Conservation (phyloP, 306 rosid genomes). For the Benincasa hispida region DNA sequence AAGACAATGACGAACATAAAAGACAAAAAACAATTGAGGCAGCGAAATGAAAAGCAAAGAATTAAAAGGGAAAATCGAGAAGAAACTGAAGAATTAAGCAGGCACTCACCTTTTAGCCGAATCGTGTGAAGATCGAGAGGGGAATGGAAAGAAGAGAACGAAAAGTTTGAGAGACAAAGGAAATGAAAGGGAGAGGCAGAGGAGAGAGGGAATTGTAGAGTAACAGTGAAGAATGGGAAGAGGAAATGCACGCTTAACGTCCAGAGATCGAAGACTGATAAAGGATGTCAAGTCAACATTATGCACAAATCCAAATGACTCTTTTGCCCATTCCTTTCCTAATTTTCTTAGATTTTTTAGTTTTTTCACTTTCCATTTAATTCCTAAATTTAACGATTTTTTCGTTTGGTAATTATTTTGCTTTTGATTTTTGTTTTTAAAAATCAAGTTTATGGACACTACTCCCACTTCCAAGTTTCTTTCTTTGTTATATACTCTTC, state of each 20-base stretch:
- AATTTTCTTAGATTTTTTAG: not conserved
- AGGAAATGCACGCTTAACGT: not conserved
- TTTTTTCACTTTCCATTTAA: no score
- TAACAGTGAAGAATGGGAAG: conserved; percentile 5
- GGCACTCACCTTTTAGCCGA: not conserved
- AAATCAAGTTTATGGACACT: no score
- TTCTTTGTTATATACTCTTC: no score
- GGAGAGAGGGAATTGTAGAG: not conserved
- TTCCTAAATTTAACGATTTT: no score
- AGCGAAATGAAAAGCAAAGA: not conserved
- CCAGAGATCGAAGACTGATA: conserved; percentile 1
- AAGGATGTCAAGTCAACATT: conserved; percentile 9
- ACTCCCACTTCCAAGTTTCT: no score
- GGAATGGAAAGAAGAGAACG: no score
- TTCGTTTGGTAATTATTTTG: no score
- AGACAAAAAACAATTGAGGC: not conserved
- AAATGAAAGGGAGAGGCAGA: not conserved
- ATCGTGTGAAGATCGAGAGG: not conserved
- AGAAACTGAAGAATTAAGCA: not conserved
- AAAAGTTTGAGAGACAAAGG: not conserved
- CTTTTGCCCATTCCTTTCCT: not conserved
- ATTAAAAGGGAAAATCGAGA: not conserved
- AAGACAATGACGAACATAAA: not conserved
- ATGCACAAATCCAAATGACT: not conserved
- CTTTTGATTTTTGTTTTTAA: no score